phyloP scores from a whole-genome alignment of 306 rosid genomes.

The Prunus davidiana region DNA sequence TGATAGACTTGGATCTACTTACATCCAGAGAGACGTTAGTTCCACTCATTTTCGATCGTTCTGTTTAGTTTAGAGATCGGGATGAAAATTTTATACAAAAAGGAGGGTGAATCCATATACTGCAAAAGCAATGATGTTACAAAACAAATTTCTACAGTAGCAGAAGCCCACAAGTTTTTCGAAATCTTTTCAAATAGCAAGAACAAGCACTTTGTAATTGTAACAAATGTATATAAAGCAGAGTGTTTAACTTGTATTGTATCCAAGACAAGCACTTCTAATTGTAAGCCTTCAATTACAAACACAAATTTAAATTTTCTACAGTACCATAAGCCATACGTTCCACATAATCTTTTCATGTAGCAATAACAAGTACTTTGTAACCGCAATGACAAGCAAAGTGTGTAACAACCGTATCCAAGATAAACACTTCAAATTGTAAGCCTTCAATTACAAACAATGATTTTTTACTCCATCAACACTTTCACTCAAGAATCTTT shows the following conservation, averaged over 20 bases:
- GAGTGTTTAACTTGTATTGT: conserved; percentile 10
- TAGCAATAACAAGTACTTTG: conserved; percentile 4
- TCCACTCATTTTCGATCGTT: not conserved
- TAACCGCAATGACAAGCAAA: conserved; percentile 12
- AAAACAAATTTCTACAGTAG: too few species aligned
- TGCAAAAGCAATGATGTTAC: too few species aligned
- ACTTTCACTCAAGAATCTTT: conserved; percentile 38
- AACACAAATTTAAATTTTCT: not conserved
- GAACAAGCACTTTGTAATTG: conserved; percentile 14
- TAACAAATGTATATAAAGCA: conserved; percentile 10
- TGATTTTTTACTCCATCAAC: not conserved
- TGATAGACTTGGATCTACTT: not conserved
- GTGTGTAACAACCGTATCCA: conserved; percentile 2
- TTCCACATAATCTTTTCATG: not conserved
- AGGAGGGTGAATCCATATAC: too few species aligned
- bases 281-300: conserved; percentile 9
- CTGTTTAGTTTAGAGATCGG: too few species aligned
- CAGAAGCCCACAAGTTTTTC: too few species aligned
- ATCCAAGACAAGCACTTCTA: conserved; percentile 9
- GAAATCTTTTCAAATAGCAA: not conserved
- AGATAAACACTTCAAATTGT: conserved; percentile 9
- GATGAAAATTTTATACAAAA: too few species aligned
- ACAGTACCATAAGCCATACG: not conserved
- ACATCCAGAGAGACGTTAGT: not conserved
- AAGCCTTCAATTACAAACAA: conserved; percentile 14